Evolutionary conservation across 768 basidiomycete species (phyloP).

Genomic region (Royoungia palumana): DNA sequence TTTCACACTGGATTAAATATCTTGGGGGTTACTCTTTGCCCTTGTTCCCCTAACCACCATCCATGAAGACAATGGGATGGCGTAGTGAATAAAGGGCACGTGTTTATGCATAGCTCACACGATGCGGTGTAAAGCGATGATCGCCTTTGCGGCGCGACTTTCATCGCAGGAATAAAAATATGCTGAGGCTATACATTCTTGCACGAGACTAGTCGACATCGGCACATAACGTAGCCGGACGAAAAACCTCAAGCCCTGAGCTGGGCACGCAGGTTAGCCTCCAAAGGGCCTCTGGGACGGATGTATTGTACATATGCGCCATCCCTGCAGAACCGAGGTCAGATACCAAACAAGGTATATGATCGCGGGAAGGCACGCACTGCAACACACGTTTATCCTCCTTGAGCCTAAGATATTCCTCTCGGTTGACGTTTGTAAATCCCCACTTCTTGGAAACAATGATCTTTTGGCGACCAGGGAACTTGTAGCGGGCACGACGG

Average conservation of each 20-base stretch:
- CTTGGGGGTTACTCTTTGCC: conserved; percentile 55
- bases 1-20: conserved; percentile 19
- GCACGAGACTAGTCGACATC: conserved; percentile 14
- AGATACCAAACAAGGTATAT: neutral
- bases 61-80: conserved; percentile 47
- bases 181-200: conserved; percentile 20
- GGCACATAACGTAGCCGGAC: conserved; percentile 4
- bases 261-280: conserved; percentile 81
- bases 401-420: conserved; percentile 86
- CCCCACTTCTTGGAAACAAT: conserved; percentile 98
- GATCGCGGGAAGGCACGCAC: conserved; percentile 46
- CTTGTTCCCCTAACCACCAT: conserved; percentile 79
- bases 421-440: conserved; percentile 91
- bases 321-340: conserved; percentile 42
- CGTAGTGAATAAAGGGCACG: conserved; percentile 74
- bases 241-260: conserved; percentile 56
- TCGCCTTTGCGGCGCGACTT: neutral
- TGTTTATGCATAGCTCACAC: neutral
- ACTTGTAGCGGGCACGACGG: conserved; percentile 98
- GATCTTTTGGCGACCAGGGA: conserved; percentile 98
- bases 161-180: conserved; percentile 9
- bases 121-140: neutral
- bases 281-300: conserved; percentile 80
- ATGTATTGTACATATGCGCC: conserved; percentile 96
- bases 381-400: conserved; percentile 85